A percentile compares a stretch with the other conserved stretches of the same genome.
Evolutionary conservation across 2,329 filamentous ascomycete genomes (phyloP).

Genomic region (Colletotrichum sp.): DNA sequence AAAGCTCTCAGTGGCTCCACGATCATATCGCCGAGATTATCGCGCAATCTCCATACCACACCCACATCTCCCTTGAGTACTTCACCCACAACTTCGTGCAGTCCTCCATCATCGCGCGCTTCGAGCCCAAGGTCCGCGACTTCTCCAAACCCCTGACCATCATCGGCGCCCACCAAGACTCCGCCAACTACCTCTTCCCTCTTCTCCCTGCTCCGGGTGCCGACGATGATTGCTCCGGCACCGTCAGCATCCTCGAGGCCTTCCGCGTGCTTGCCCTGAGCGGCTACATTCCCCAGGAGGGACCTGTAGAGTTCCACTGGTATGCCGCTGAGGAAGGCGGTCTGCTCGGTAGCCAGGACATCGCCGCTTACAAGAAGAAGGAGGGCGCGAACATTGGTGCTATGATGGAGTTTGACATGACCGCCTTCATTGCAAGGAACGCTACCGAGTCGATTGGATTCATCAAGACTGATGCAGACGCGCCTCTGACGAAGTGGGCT

Average conservation of each 20-base stretch:
- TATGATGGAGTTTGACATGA: constrained; percentile 69
- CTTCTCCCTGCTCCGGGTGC: constrained; percentile 73
- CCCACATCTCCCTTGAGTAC: constrained; percentile 44
- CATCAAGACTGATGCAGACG: constrained; percentile 41
- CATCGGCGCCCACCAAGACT: constrained; percentile 75
- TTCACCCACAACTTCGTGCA: constrained; percentile 75
- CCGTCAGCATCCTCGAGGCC: constrained; percentile 76
- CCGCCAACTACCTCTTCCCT: constrained; percentile 74
- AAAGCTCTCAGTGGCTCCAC: constrained; percentile 38
- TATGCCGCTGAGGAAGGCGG: constrained; percentile 82
- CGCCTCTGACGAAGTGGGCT: constrained; percentile 38
- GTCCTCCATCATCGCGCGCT: constrained; percentile 73
- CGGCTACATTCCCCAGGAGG: constrained; percentile 34
- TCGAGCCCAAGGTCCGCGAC: constrained; percentile 47
- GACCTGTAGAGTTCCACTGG: constrained; percentile 76
- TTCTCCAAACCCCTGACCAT: constrained; percentile 45
- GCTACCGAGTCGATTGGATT: constrained; percentile 43
- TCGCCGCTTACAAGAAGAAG: constrained; percentile 71
- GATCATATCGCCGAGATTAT: constrained; percentile 40
- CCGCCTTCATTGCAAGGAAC: constrained; percentile 39
- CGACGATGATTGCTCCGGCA: constrained; percentile 75
- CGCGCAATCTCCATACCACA: constrained; percentile 35
- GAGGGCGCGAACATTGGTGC: constrained; percentile 68
- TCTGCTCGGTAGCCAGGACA: constrained; percentile 63
- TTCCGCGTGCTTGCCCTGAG: constrained; percentile 66